Evolutionary conservation across 805 yeast genomes (phyloP), one percentile per base, ranked within the genome.

Genomic region (Lachancea waltii): DNA sequence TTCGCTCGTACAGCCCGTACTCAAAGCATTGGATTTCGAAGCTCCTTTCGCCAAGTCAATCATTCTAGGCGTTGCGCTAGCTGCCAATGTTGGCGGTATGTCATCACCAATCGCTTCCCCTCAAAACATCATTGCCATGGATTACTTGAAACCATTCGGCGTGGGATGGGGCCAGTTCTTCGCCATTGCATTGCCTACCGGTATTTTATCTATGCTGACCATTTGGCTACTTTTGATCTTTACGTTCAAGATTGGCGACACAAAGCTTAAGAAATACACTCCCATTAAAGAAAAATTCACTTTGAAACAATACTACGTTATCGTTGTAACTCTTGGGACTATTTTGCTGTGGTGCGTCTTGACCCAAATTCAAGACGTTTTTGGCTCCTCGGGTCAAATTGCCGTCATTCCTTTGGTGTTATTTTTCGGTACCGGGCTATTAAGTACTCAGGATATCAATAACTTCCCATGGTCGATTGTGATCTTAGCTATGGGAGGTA

Each of bases 401-500:
- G 95, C 97, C 1, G 70, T 87, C 25, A 66, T 89, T 20, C 97
- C 97, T 6, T 75, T 90, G 40, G 79, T 85, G 14, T 62, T 87
- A 19, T 81, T 92, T 55, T 90, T 90, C 56, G 97, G 95, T 13
- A 76, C 95, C 0, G 96, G 96, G 1, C 59, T 89, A 23, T 65
- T 90, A 44, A 71, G 84, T 4, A 79, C 89, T 1, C 84, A 85
- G 32, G 97, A 92, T 58, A 81, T 90, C 58, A 89, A 90, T 62
- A 84, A 85, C 56, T 90, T 90, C 62, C 85, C 95, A 20, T 90
- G 98, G 98, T 83, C 94, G 4, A 90, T 92, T 53, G 94, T 92
- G 16, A 77, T 89, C 31, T 69, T 90, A 44, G 97, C 97, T 8
- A 90, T 90, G 97, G 98, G 98, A 27, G 97, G 97, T 49, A 72